A percentile compares a stretch with the other conserved stretches of the same genome.
These are phyloP conservation scores for Leishmania gerbilli DNA, from an alignment of 208 protist species.

Conservation along the genomic window DNA sequence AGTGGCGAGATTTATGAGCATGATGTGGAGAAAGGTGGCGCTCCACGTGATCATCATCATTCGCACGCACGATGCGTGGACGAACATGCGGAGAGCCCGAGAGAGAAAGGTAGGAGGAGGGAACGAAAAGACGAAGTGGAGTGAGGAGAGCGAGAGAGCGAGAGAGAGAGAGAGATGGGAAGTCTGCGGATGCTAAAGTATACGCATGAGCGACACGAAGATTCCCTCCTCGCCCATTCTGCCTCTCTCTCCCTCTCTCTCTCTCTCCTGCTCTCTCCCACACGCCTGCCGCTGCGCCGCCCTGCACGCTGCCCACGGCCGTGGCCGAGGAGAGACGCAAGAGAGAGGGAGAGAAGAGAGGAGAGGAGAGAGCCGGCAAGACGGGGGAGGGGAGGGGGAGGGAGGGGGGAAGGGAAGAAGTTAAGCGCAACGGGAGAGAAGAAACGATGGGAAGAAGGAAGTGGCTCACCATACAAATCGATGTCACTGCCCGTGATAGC, in stretches of 20 bases:
- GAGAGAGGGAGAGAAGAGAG: not conserved
- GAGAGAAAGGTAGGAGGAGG: constrained; percentile 7
- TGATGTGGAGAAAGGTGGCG: not conserved
- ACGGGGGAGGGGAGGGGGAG: constrained; percentile 5
- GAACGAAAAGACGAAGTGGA: not conserved
- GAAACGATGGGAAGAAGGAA: constrained; percentile 6
- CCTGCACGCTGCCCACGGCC: not conserved
- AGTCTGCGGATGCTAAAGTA: not conserved
- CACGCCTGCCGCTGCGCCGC: not conserved
- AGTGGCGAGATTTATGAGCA: not conserved
- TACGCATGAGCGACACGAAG: not conserved
- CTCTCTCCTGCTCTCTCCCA: not conserved
- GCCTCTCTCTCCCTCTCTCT: not conserved
- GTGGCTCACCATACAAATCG: constrained; percentile 92
- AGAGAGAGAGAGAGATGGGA: constrained; percentile 3
- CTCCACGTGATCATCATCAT: not conserved
- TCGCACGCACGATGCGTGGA: not conserved
- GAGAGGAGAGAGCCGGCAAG: constrained; percentile 3
- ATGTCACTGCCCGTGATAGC: constrained; percentile 84
- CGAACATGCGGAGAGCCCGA: not conserved
- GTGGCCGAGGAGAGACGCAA: not conserved
- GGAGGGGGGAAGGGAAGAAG: constrained; percentile 9
- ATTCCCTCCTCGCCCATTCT: not conserved
- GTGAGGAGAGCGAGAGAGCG: not conserved
- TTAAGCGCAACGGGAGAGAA: not conserved